These are phyloP conservation scores for Pythium brachiatum DNA, from an alignment of 352 stramenopile genomes.

Conservation along the genomic window DNA sequence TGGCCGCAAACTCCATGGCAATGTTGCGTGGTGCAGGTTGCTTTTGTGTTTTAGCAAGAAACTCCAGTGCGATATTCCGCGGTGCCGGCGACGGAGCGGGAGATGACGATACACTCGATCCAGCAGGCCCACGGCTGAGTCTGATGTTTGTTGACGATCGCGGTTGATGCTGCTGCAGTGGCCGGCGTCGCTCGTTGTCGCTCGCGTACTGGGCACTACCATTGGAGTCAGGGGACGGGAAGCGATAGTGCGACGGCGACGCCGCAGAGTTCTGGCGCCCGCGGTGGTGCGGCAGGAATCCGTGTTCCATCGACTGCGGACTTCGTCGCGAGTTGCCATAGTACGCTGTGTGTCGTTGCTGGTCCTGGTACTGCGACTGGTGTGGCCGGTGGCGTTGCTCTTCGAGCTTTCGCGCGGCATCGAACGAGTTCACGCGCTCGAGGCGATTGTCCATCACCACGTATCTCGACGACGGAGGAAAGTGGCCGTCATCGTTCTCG, in stretches of 20 bases:
- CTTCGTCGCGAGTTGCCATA: slow-evolving; percentile 16
- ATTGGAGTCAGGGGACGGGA: slow-evolving; percentile 31
- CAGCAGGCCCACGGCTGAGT: not conserved
- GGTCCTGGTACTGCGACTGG: slow-evolving; percentile 12
- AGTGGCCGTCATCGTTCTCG: slow-evolving; percentile 6
- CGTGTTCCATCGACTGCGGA: slow-evolving; percentile 26
- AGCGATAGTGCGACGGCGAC: slow-evolving; percentile 23
- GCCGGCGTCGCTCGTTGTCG: slow-evolving; percentile 1
- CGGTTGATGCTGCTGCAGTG: slow-evolving; percentile 4
- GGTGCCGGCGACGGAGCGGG: not conserved
- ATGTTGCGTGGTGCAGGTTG: slow-evolving; percentile 13
- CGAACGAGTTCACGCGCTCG: slow-evolving; percentile 23
- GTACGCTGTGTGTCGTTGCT: slow-evolving; percentile 2
- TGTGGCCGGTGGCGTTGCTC: slow-evolving; percentile 15
- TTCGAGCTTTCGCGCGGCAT: slow-evolving; percentile 18
- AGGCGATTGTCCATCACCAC: slow-evolving; percentile 21
- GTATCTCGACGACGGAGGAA: slow-evolving; percentile 25
- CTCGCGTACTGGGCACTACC: slow-evolving; percentile 11
- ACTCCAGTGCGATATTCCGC: slow-evolving; percentile 8
- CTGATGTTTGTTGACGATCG: not conserved
- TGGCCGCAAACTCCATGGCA: slow-evolving; percentile 14
- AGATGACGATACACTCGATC: not conserved
- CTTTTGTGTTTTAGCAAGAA: not conserved
- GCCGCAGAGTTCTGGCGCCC: slow-evolving; percentile 19
- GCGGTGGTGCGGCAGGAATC: slow-evolving; percentile 24